A percentile compares a stretch with the other conserved stretches of the same genome.
Evolutionary conservation across 2,329 filamentous ascomycete species (phyloP).

Genomic region (Diaporthe humulicola): DNA sequence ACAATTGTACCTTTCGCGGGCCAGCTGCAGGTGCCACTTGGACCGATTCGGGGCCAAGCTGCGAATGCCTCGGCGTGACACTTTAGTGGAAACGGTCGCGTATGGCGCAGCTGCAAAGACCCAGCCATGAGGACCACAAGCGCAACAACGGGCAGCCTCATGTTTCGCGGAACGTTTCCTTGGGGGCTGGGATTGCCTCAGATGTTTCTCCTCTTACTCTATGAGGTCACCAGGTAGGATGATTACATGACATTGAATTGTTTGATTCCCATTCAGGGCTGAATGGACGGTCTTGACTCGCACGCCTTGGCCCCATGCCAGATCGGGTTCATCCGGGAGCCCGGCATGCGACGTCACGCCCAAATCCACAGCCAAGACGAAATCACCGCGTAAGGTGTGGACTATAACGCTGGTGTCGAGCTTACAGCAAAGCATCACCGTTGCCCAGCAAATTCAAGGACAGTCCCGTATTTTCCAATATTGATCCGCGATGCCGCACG

Average conservation of each 20-base stretch:
- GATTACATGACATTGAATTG: background rate
- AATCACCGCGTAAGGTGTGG: conserved; percentile 15
- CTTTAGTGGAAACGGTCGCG: background rate
- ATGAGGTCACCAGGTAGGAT: background rate
- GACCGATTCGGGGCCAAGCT: conserved; percentile 1
- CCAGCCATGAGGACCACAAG: background rate
- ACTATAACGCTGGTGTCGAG: background rate
- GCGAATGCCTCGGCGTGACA: conserved; percentile 6
- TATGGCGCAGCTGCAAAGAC: background rate
- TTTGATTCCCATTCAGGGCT: background rate
- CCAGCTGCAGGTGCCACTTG: conserved; percentile 20
- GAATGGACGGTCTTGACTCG: conserved; percentile 13
- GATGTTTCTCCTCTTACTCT: background rate
- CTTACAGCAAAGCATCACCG: conserved; percentile 22
- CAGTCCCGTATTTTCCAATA: conserved; percentile 6
- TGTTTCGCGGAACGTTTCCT: too few relatives aligned
- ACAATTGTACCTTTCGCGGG: background rate
- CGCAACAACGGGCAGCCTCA: background rate
- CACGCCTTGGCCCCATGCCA: background rate
- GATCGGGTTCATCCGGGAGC: conserved; percentile 15
- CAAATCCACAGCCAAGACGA: background rate
- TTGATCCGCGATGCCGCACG: background rate
- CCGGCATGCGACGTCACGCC: conserved; percentile 9
- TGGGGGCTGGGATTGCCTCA: background rate
- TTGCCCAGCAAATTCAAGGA: background rate